A percentile compares a stretch with the other conserved stretches of the same genome.
These are phyloP conservation scores for Euptelea pleiosperma DNA, from an alignment of 164 flowering plant species.

Conservation along the genomic window DNA sequence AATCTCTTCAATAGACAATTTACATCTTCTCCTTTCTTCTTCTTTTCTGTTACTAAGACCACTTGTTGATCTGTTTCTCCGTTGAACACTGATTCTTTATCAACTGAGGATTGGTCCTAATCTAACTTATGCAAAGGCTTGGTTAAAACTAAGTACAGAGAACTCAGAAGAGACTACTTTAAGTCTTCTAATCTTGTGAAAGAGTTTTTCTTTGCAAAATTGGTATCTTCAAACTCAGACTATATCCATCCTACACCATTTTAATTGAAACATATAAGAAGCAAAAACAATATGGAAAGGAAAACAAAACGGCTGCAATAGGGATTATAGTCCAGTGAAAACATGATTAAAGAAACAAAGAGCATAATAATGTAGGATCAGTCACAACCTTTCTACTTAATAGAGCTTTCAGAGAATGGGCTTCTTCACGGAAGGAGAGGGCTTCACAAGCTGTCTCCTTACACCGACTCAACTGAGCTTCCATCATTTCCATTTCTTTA, in stretches of 20 bases:
- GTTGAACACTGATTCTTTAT: too few species aligned
- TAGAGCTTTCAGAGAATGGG: conserved; percentile 43
- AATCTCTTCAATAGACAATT: too few species aligned
- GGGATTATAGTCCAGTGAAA: neutral
- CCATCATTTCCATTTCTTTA: conserved; percentile 91
- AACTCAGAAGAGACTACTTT: too few species aligned
- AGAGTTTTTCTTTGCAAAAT: neutral
- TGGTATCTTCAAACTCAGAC: neutral
- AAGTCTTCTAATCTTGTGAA: too few species aligned
- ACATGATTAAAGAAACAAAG: neutral
- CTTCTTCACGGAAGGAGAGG: conserved; percentile 60
- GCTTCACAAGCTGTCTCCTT: conserved; percentile 80
- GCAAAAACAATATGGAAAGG: neutral
- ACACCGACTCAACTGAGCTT: conserved; percentile 77
- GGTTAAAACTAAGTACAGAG: too few species aligned
- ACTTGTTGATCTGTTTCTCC: too few species aligned
- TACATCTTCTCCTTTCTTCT: too few species aligned
- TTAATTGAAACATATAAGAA: neutral
- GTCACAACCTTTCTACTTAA: conserved; percentile 53
- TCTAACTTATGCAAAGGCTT: too few species aligned
- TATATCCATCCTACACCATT: neutral
- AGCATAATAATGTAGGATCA: neutral
- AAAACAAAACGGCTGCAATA: neutral
- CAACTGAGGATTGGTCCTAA: too few species aligned
- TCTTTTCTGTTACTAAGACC: too few species aligned